Evolutionary conservation across 1,284 basidiomycete species (phyloP).

Genomic region (Pulchroboletus neoregius): DNA sequence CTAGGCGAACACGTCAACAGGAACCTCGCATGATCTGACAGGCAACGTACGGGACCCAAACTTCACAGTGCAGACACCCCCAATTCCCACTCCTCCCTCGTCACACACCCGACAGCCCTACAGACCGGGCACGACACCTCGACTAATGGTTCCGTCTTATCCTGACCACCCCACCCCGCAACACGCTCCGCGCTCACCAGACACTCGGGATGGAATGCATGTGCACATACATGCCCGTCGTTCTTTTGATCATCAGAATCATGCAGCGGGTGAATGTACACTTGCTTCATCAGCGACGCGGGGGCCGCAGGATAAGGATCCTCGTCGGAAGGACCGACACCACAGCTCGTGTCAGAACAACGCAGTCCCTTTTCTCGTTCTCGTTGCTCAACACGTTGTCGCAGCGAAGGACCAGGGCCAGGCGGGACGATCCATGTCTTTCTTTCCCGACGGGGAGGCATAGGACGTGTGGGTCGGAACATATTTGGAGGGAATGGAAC

Average conservation of each 20-base stretch:
- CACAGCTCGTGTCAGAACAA: constrained; percentile 67
- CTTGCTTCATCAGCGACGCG: constrained; percentile 39
- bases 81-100: constrained; percentile 57
- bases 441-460: constrained; percentile 32
- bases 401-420: constrained; percentile 58
- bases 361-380: constrained; percentile 67
- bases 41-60: no score
- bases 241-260: no score
- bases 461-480: constrained; percentile 29
- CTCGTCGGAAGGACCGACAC: constrained; percentile 70
- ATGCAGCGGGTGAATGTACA: constrained; percentile 41
- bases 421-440: constrained; percentile 48
- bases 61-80: constrained; percentile 35
- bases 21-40: no score
- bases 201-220: constrained; percentile 67
- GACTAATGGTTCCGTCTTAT: constrained; percentile 39
- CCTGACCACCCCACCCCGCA: constrained; percentile 53
- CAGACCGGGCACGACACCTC: constrained; percentile 70
- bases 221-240: constrained; percentile 49
- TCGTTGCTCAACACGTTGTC: constrained; percentile 62
- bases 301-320: constrained; percentile 48
- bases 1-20: background rate
- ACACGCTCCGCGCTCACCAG: constrained; percentile 71
- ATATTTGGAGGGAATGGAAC: constrained; percentile 23
- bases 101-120: constrained; percentile 53